Evolutionary conservation across 306 rosid species (phyloP).

Genomic region (Dalbergia cultrata): DNA sequence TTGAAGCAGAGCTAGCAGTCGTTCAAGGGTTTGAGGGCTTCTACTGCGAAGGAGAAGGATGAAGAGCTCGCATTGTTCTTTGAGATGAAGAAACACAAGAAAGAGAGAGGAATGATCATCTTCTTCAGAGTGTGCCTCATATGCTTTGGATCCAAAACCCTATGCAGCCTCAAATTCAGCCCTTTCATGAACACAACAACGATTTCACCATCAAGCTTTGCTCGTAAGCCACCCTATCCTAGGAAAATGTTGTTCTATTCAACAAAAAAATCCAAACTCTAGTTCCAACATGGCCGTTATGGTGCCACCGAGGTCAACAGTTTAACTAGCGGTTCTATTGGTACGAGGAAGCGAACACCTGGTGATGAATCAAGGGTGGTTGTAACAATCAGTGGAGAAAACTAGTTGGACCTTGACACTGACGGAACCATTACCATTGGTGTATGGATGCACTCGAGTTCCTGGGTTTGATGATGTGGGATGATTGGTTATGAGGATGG

Average conservation of each 20-base stretch:
- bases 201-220: conserved; percentile 72
- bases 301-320: conserved; percentile 62
- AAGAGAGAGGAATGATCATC: too few relatives aligned
- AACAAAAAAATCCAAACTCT: conserved; percentile 41
- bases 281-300: conserved; percentile 49
- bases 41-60: too few relatives aligned
- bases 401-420: conserved; percentile 52
- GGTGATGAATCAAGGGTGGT: conserved; percentile 69
- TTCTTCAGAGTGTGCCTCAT: too few relatives aligned
- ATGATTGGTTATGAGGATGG: conserved; percentile 53
- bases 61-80: too few relatives aligned
- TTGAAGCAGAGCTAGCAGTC: too few relatives aligned
- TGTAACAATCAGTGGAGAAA: conserved; percentile 63
- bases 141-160: conserved; percentile 73
- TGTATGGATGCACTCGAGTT: conserved; percentile 71
- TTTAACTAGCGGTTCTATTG: conserved; percentile 19
- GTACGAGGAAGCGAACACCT: conserved; percentile 72
- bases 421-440: conserved; percentile 39
- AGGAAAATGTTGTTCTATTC: conserved; percentile 52
- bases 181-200: conserved; percentile 87
- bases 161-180: conserved; percentile 82
- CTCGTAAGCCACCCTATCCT: conserved; percentile 90
- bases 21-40: too few relatives aligned
- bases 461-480: conserved; percentile 12
- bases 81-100: too few relatives aligned